Evolutionary conservation across 139 green algal genomes (phyloP).

Genomic region (Spirogloea muscicola): DNA sequence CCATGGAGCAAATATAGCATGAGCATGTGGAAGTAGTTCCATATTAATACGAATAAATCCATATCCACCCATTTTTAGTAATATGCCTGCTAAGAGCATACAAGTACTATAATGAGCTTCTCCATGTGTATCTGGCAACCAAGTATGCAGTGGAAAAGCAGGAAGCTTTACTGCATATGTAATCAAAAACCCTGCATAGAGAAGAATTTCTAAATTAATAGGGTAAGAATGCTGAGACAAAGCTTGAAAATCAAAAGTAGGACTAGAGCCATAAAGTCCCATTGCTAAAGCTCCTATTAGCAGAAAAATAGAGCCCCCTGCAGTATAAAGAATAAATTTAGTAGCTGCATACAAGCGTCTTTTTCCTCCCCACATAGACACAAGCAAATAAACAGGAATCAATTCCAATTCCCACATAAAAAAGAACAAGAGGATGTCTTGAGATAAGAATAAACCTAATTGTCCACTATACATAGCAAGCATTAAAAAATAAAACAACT

Average conservation of each 20-base stretch:
- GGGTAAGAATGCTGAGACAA: slow-evolving; percentile 17
- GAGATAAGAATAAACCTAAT: slow-evolving; percentile 19
- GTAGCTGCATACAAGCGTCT: slow-evolving; percentile 29
- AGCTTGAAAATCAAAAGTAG: slow-evolving; percentile 7
- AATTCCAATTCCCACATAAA: slow-evolving; percentile 38
- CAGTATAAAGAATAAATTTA: slow-evolving; percentile 40
- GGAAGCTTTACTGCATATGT: slow-evolving; percentile 32
- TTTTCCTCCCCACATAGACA: slow-evolving; percentile 29
- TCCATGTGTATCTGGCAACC: slow-evolving; percentile 62
- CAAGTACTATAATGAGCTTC: slow-evolving; percentile 63
- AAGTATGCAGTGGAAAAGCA: slow-evolving; percentile 34
- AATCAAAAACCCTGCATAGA: slow-evolving; percentile 34
- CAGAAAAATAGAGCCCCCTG: slow-evolving; percentile 19
- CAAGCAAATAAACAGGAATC: slow-evolving; percentile 23
- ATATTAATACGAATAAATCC: slow-evolving; percentile 60
- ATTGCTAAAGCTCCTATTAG: slow-evolving; percentile 7
- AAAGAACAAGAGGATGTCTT: slow-evolving; percentile 34
- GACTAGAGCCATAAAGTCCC: slow-evolving; percentile 12
- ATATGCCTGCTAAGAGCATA: slow-evolving; percentile 65
- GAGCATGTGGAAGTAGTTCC: slow-evolving; percentile 16
- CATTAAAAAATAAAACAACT: slow-evolving; percentile 22
- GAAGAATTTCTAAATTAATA: slow-evolving; percentile 27
- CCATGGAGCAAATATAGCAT: slow-evolving; percentile 25
- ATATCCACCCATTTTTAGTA: slow-evolving; percentile 66
- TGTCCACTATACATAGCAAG: slow-evolving; percentile 27